These are phyloP conservation scores for Diaporthe citrichinensis DNA, from an alignment of 2,329 filamentous ascomycete genomes.

Conservation along the genomic window DNA sequence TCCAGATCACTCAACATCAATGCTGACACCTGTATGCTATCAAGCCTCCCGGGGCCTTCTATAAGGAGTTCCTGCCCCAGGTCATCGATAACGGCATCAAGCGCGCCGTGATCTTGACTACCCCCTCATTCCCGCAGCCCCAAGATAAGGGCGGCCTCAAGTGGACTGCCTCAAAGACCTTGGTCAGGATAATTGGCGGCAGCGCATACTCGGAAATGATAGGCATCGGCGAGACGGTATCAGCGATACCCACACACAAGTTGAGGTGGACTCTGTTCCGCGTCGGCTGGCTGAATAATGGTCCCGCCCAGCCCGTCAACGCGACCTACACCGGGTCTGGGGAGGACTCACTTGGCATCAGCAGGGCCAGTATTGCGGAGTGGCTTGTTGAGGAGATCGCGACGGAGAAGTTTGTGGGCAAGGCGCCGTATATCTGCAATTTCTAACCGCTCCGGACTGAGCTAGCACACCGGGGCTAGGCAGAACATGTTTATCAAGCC, in stretches of 20 bases:
- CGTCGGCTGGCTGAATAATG: slow-evolving; percentile 15
- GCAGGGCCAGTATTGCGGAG: not conserved
- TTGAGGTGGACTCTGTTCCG: slow-evolving; percentile 5
- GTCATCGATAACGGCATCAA: not conserved
- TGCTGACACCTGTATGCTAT: not conserved
- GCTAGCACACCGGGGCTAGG: not conserved
- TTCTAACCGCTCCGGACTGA: not conserved
- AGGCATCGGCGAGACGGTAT: not conserved
- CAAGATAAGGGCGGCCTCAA: not conserved
- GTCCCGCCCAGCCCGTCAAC: not conserved
- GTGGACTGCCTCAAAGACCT: not conserved
- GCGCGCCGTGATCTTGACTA: not conserved
- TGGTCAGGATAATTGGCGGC: not conserved
- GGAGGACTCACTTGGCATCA: not conserved
- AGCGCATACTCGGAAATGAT: not conserved
- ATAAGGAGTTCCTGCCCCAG: not conserved
- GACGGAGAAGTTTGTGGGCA: not conserved
- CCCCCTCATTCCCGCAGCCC: not conserved
- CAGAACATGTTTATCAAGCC: not conserved
- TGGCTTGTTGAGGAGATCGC: not conserved
- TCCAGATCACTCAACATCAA: not conserved
- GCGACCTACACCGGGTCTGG: not conserved
- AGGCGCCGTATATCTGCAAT: not conserved
- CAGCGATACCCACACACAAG: not conserved
- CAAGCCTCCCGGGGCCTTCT: not conserved